Percentiles rank a stretch among this genome's conserved stretches.
Evolutionary conservation across 768 basidiomycete species (phyloP).

Genomic region (Suillus bovinus): DNA sequence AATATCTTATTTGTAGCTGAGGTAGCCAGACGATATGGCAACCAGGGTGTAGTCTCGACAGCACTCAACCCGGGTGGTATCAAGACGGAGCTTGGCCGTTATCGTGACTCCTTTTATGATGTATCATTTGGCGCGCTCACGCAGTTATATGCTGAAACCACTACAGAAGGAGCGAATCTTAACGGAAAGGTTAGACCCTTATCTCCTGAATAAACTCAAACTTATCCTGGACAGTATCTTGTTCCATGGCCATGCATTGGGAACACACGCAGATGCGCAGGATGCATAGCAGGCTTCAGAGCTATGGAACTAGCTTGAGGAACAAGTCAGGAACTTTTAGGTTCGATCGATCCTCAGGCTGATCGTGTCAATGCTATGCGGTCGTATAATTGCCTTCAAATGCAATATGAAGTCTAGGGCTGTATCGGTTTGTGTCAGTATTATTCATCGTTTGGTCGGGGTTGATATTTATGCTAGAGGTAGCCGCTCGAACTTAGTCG

Average conservation of each 20-base stretch:
- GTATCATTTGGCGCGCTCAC: constrained; percentile 47
- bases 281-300: constrained; percentile 36
- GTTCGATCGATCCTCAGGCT: neutral
- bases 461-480: neutral
- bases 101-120: constrained; percentile 18
- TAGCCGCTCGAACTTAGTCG: neutral
- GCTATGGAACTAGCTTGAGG: constrained; percentile 51
- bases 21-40: constrained; percentile 41
- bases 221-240: constrained; percentile 37
- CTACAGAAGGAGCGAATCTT: constrained; percentile 37
- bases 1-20: constrained; percentile 47
- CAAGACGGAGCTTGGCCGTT: constrained; percentile 27
- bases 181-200: constrained; percentile 43
- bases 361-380: neutral
- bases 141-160: constrained; percentile 51
- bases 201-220: neutral
- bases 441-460: neutral
- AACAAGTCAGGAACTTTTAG: constrained; percentile 36
- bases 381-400: neutral
- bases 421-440: no score
- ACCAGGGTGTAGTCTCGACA: constrained; percentile 44
- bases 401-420: no score
- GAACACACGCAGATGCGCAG: constrained; percentile 26
- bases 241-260: constrained; percentile 49
- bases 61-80: constrained; percentile 43